These are phyloP conservation scores for Globisporangium okanoganense DNA, from an alignment of 352 stramenopile genomes.

Conservation along the genomic window DNA sequence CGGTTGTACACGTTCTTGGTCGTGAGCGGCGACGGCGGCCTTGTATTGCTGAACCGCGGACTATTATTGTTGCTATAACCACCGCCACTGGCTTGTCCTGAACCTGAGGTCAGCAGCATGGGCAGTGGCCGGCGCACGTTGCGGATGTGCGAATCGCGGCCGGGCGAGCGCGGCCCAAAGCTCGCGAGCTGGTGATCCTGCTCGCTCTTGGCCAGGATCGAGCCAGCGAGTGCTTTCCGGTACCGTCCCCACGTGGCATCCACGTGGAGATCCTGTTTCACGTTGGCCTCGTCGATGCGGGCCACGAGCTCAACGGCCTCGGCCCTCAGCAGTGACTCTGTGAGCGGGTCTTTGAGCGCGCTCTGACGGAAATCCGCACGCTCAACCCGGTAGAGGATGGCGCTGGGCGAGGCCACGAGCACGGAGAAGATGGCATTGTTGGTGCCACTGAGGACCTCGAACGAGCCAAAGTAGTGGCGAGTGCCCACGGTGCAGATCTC, in stretches of 20 bases:
- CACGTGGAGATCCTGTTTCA: slow-evolving; percentile 39
- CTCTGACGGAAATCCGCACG: slow-evolving; percentile 67
- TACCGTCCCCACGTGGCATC: slow-evolving; percentile 52
- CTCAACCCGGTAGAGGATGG: slow-evolving; percentile 60
- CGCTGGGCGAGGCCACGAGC: slow-evolving; percentile 54
- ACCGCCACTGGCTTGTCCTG: background rate
- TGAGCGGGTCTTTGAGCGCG: slow-evolving; percentile 47
- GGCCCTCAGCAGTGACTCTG: slow-evolving; percentile 39
- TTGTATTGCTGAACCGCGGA: slow-evolving; percentile 1
- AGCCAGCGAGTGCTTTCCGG: slow-evolving; percentile 37
- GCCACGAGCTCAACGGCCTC: slow-evolving; percentile 36
- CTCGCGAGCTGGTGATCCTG: slow-evolving; percentile 28
- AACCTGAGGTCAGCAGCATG: background rate
- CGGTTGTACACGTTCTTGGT: slow-evolving; percentile 1
- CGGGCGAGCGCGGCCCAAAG: slow-evolving; percentile 35
- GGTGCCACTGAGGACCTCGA: slow-evolving; percentile 39
- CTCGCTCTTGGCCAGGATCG: slow-evolving; percentile 33
- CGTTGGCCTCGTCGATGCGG: slow-evolving; percentile 35
- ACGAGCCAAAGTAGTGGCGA: slow-evolving; percentile 62
- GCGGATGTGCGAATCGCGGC: slow-evolving; percentile 9
- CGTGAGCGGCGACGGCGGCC: background rate
- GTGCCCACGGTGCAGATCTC: slow-evolving; percentile 52
- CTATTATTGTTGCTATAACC: background rate
- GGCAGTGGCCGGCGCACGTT: slow-evolving; percentile 8
- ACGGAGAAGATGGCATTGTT: slow-evolving; percentile 47